phyloP scores from a whole-genome alignment of 176 grass and related monocot genomes.

The Stipa capillata region DNA sequence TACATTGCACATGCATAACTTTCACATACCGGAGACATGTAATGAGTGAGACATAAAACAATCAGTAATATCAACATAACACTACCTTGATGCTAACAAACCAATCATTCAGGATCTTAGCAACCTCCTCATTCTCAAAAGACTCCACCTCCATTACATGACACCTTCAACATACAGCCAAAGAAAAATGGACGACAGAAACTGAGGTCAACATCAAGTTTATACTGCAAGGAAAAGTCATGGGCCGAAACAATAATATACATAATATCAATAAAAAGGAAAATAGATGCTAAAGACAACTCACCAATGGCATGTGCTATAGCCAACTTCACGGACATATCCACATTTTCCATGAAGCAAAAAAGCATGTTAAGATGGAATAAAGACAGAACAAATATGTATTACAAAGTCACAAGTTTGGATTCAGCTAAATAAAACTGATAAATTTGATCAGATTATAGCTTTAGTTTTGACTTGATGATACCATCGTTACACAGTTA shows the following conservation, averaged over 20 bases:
- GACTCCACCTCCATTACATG: slow-evolving; percentile 99
- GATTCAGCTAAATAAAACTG: background rate
- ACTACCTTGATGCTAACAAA: slow-evolving; percentile 98
- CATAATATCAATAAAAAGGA: background rate
- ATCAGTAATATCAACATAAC: background rate
- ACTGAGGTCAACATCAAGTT: background rate
- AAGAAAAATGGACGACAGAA: background rate
- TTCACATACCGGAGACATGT: background rate
- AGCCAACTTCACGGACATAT: slow-evolving; percentile 61
- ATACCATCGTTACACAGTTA: background rate
- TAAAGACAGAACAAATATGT: background rate
- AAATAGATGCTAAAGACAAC: background rate
- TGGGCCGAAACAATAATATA: background rate
- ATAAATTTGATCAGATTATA: background rate
- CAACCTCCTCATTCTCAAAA: slow-evolving; percentile 86
- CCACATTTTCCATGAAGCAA: slow-evolving; percentile 8
- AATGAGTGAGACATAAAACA: background rate
- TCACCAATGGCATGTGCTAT: slow-evolving; percentile 97
- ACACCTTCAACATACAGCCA: slow-evolving; percentile 49
- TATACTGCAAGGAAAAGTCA: background rate
- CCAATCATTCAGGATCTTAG: slow-evolving; percentile 82
- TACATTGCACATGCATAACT: background rate
- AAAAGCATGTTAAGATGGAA: slow-evolving; percentile 2
- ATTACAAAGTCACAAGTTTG: background rate
- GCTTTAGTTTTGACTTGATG: background rate